Evolutionary conservation across 2,329 filamentous ascomycete genomes (phyloP).

Genomic region (Exophiala xenobiotica): DNA sequence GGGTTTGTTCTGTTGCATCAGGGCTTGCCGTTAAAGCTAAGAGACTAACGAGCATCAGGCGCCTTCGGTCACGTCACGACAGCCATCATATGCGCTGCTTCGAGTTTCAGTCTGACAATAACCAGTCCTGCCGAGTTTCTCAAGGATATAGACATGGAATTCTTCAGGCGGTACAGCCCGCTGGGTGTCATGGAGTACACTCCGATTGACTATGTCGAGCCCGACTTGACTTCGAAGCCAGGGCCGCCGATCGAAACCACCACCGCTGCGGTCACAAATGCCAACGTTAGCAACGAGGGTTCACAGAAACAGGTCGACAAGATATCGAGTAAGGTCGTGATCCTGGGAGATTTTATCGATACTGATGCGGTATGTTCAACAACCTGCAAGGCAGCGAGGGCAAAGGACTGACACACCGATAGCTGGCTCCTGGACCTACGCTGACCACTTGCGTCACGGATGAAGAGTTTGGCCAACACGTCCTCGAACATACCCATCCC

Average conservation of each 20-base stretch:
- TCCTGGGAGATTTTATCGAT: constrained; percentile 48
- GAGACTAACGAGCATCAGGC: constrained; percentile 29
- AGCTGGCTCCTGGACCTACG: too few relatives aligned
- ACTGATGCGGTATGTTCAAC: constrained; percentile 43
- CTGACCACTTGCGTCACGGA: constrained; percentile 40
- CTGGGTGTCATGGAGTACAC: constrained; percentile 6
- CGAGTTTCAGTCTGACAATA: constrained; percentile 47
- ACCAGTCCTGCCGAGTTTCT: constrained; percentile 39
- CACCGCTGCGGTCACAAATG: too few relatives aligned
- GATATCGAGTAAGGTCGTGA: constrained; percentile 37
- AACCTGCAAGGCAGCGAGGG: neutral
- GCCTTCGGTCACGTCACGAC: constrained; percentile 48
- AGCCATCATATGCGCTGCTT: constrained; percentile 49
- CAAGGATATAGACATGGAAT: constrained; percentile 33
- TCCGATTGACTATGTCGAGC: constrained; percentile 18
- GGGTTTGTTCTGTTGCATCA: neutral
- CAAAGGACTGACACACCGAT: neutral
- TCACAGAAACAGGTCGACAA: constrained; percentile 7
- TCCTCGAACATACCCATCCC: constrained; percentile 43
- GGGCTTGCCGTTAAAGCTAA: neutral
- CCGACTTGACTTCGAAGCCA: constrained; percentile 13
- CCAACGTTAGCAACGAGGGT: too few relatives aligned
- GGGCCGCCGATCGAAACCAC: too few relatives aligned
- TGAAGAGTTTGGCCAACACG: constrained; percentile 41
- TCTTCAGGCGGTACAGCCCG: constrained; percentile 15